Evolutionary conservation across 345 rosid genomes (phyloP).

Genomic region (Excoecaria cochinchinensis): DNA sequence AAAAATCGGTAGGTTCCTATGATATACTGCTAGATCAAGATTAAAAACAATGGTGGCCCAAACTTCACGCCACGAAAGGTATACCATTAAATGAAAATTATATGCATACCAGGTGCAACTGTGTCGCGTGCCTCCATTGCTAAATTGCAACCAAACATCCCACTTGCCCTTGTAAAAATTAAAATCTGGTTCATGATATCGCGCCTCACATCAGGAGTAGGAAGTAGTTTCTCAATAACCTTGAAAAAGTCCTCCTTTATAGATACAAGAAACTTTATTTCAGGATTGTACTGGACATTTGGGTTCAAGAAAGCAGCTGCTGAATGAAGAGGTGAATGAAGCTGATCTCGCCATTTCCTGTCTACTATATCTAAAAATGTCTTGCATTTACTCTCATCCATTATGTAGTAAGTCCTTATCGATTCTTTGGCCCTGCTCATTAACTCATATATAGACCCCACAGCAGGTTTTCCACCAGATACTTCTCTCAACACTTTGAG

Average conservation of each 20-base stretch:
- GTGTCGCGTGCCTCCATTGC: constrained; percentile 81
- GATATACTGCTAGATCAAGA: not conserved
- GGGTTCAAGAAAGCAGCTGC: constrained; percentile 90
- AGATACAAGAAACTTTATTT: constrained; percentile 61
- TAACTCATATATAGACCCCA: constrained; percentile 76
- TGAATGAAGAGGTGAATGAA: constrained; percentile 79
- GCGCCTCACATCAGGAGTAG: constrained; percentile 81
- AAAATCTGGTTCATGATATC: constrained; percentile 77
- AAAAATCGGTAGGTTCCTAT: not conserved
- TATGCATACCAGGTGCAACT: constrained; percentile 65
- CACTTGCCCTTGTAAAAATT: constrained; percentile 66
- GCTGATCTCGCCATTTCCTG: constrained; percentile 75
- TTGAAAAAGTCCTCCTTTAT: constrained; percentile 81
- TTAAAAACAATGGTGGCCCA: not conserved
- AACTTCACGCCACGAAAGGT: not conserved
- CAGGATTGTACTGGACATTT: constrained; percentile 76
- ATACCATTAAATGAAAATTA: not conserved
- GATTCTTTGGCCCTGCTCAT: constrained; percentile 87
- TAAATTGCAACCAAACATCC: constrained; percentile 79
- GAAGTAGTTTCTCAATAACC: constrained; percentile 80
- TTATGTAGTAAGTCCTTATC: constrained; percentile 75
- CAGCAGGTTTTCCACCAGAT: constrained; percentile 70
- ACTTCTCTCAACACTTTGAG: constrained; percentile 81
- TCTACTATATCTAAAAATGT: constrained; percentile 73
- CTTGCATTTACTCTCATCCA: constrained; percentile 87